Conservation (phyloP, 2,329 filamentous ascomycete genomes). For the Eurotiales sp. region DNA sequence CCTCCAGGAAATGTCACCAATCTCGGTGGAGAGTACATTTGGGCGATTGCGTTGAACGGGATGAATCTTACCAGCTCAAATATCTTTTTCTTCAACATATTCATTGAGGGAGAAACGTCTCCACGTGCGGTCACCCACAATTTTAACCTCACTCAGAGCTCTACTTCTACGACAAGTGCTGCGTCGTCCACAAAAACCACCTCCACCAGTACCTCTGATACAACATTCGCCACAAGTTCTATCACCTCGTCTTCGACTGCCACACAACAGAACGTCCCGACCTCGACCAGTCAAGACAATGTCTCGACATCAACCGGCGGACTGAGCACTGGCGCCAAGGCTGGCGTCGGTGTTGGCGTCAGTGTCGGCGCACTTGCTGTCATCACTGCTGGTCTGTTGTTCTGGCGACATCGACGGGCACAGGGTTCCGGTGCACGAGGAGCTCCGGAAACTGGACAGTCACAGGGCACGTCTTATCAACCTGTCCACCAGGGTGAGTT, state of each 20-base stretch:
- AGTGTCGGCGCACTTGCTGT: constrained; percentile 7
- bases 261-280: background rate
- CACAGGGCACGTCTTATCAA: background rate
- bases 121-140: constrained; percentile 9
- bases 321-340: constrained; percentile 10
- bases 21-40: constrained; percentile 12
- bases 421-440: background rate
- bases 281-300: background rate
- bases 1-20: constrained; percentile 12
- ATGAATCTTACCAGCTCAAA: constrained; percentile 14
- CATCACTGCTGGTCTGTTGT: constrained; percentile 6
- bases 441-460: background rate
- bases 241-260: background rate
- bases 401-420: constrained; percentile 4
- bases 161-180: constrained; percentile 8
- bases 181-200: constrained; percentile 1
- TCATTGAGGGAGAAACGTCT: constrained; percentile 9
- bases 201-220: background rate
- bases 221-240: background rate
- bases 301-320: background rate
- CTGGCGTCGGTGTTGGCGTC: constrained; percentile 11
- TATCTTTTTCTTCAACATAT: constrained; percentile 13
- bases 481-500: background rate
- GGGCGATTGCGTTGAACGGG: constrained; percentile 5
- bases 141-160: constrained; percentile 6